These are phyloP conservation scores for Wallacemonas sp. DNA, from an alignment of 208 protist species.

Conservation along the genomic window DNA sequence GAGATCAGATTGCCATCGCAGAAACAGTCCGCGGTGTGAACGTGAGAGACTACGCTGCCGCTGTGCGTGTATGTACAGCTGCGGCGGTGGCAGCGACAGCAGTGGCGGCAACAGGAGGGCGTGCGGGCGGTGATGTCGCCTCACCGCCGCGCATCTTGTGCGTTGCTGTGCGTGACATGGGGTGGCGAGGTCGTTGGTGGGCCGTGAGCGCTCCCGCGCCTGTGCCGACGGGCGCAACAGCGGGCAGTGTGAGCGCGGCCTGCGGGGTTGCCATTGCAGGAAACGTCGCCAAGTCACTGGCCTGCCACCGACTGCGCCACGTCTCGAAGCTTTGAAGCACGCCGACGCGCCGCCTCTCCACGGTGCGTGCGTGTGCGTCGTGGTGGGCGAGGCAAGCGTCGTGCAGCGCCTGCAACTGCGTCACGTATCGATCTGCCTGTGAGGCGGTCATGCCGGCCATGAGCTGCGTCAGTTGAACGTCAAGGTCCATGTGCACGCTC, in stretches of 20 bases:
- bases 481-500: too few species aligned
- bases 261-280: background rate
- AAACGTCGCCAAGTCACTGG: slow-evolving; percentile 6
- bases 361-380: slow-evolving; percentile 18
- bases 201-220: too few species aligned
- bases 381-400: slow-evolving; percentile 38
- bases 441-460: slow-evolving; percentile 20
- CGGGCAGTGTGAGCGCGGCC: background rate
- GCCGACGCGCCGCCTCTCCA: slow-evolving; percentile 27
- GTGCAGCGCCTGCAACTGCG: slow-evolving; percentile 9
- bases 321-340: slow-evolving; percentile 60
- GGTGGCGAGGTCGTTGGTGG: too few species aligned
- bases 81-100: too few species aligned
- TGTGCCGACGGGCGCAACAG: background rate
- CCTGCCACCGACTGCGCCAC: slow-evolving; percentile 30
- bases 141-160: too few species aligned
- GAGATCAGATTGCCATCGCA: too few species aligned
- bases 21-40: too few species aligned
- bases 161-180: too few species aligned
- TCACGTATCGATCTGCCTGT: slow-evolving; percentile 7
- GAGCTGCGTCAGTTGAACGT: background rate
- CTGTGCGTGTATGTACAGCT: too few species aligned
- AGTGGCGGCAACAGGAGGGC: too few species aligned
- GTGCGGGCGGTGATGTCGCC: too few species aligned
- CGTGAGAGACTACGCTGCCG: too few species aligned